A percentile compares a stretch with the other conserved stretches of the same genome.
These are phyloP conservation scores for Trichocladium antarcticum DNA, from an alignment of 495 filamentous ascomycete species.

Conservation along the genomic window DNA sequence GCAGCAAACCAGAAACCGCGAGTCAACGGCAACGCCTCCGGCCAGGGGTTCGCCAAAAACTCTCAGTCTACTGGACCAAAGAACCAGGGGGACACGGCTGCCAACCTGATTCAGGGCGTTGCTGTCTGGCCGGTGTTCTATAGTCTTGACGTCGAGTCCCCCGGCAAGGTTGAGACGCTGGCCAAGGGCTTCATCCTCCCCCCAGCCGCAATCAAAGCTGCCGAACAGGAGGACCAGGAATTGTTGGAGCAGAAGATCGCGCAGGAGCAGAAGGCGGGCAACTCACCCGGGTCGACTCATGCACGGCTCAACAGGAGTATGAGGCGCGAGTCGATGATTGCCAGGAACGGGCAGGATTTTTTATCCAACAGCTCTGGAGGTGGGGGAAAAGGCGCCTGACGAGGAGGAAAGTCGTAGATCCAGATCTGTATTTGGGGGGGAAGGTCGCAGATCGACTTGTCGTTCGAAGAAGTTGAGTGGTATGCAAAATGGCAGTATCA, in stretches of 20 bases:
- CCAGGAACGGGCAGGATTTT: conserved; percentile 6
- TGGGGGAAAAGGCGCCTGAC: conserved; percentile 9
- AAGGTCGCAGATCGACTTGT: too few relatives aligned
- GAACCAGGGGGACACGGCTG: background rate
- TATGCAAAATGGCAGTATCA: too few relatives aligned
- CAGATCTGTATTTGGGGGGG: background rate
- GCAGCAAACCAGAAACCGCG: background rate
- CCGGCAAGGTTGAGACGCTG: background rate
- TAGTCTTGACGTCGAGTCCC: background rate
- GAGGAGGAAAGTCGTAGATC: background rate
- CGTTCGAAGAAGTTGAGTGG: too few relatives aligned
- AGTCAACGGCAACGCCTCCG: background rate
- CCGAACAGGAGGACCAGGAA: too few relatives aligned
- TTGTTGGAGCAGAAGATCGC: too few relatives aligned
- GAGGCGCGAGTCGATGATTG: background rate
- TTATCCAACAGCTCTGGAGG: conserved; percentile 10
- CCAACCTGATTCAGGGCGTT: background rate
- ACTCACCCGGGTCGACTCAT: too few relatives aligned
- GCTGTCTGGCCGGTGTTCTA: conserved; percentile 18
- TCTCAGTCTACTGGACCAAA: background rate
- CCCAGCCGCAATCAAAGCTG: too few relatives aligned
- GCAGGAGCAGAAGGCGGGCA: conserved; percentile 5
- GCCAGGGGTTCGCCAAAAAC: background rate
- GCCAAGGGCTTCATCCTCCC: too few relatives aligned
- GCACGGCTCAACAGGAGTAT: too few relatives aligned